Evolutionary conservation across 495 filamentous ascomycete genomes (phyloP), one percentile per base, ranked within the genome.

Genomic region (Aspergillus ostianus): DNA sequence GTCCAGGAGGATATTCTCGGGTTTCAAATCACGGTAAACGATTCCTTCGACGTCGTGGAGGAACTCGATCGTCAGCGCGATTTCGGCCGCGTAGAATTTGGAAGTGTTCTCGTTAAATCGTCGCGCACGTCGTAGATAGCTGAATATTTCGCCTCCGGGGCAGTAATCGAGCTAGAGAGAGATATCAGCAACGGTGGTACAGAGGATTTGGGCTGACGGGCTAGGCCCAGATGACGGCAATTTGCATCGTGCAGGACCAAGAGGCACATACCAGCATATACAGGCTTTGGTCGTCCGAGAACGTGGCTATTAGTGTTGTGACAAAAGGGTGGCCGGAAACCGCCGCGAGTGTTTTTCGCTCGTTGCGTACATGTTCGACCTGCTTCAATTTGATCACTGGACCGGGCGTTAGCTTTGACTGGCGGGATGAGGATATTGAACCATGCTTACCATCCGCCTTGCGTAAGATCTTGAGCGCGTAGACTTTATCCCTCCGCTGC

Each of bases 321-420:
- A 98, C 96, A 74, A 98, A 97, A 36, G 94, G 94, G 71, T 97
- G 90, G 19, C 92, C 92, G 51, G 90, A 84, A 30, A 97, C 93
- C 56, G 90, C 89, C 60, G 89, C 85, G 6, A 98, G 86, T 18
- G 95, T 89, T 62, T 85, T 85, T 41, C 94, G 87, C 77, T 98
- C 94, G 72, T 96, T 94, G 64, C 91, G 89, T 58, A 97, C 92
- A 79, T 98, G 94, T 76, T 97, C 94, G 64, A 97, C 88, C 76
- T 98, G 94, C 82, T 98, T 98, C 62, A 97, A 79, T 64, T 90
- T 90, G 77, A 98, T 93, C 58, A 98, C 92, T 91, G 74, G 62
- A 47, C 18, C 30, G 0, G 30, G 10, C 9, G 29, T 57, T 20
- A 57, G 55, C 55, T 29, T 18, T 12, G 23, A 0, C 12, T 6